Base-by-base conservation (phyloP, 805 yeast species). In the Clavispora vitiphila region DNA sequence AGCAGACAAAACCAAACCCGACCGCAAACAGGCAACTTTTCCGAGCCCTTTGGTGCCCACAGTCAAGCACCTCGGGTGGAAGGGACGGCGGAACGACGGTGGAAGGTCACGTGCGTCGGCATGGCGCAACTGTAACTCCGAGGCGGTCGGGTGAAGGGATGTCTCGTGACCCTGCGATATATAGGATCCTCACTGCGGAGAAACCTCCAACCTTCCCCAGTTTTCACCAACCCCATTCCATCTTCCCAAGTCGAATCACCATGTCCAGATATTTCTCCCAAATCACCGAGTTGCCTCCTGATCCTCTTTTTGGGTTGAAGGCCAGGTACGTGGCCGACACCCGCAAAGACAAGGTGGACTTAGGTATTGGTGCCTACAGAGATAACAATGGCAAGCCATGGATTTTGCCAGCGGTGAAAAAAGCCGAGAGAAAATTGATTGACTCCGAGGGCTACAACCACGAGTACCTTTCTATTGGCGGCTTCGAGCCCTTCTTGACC, bases 401-500 rank as follows among this genome's bases (percentile, higher is more conserved):
- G 83, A 77, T 81, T 35, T 65, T 81, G 37, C 86, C 86, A 19
- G 77, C 86, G 19, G 91, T 86, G 8, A 71, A 62, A 48, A 58
- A 65, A 40, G 96, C 95, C 35, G 96, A 88, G 64, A 61, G 67
- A 40, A 62, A 76, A 54, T 67, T 89, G 44, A 79, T 80, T 27
- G 62, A 68, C 30, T 77, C 80, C 35, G 76, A 80, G 10, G 69
- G 46, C 15, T 51, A 51, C 54, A 51, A 51, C 70, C 96, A 89
- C 65, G 97, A 89, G 64, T 89, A 89, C 65, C 72, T 88, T 48
- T 80, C 86, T n/a, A 89, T 89, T 56, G 65, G 82, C 9, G 97
- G 97, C 23, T 76, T 73, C 51, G 78, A 78, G 35, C 72, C 77
- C 12, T 84, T 88, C 61, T 78, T 84, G 38, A 55, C 67, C 9